Evolutionary conservation across 192 early-diverging fungal species (phyloP), one percentile per base, ranked within the genome.

Genomic region (Umbelopsis sp.): DNA sequence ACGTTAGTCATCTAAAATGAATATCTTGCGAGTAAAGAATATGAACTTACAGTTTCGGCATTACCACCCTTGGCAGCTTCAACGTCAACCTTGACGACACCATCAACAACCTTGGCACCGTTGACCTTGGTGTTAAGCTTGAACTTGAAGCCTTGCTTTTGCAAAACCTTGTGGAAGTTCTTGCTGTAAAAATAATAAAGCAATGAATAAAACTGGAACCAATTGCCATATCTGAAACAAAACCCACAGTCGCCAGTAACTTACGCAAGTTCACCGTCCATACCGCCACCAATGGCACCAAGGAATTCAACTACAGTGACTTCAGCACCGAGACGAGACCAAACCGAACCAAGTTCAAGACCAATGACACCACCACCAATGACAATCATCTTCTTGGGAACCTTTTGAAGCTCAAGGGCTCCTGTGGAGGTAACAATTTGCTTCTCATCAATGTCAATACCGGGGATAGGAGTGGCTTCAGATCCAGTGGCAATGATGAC

Each of bases 341-440:
- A 99, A 65, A 99, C 97, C 11, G 97, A 99, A 43, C 97, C 97
- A 56, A 99, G 87, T 84, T 99, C 97, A 45, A 99, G 91, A 72
- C 97, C 97, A 85, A 99, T 99, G 74, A 99, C 96, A 85, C 97
- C 97, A 68, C 94, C 97, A 73, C 97, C 97, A 78, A 99, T 98
- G 68, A 99, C 96, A 59, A 97, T 89, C 94, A 99, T 93, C 86
- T 96, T 97, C 86, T 98, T 91, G 47, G 97, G 97, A 29, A 99
- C 93, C 78, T 95, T 89, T 75, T 92, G 86, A 73, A 99, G 87
- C 31, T 94, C 91, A 73, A 99, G 89, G 16, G 97, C 97, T 69
- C 97, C 97, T 20, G 97, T 99, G n/a, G 97, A 99, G 50, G 93
- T 95, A 49, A 99, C 91, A 72, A 99, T 97, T 79, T 90, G 88